These are phyloP conservation scores for Volvox reticuliferus DNA, from an alignment of 139 green algal genomes.

Conservation along the genomic window DNA sequence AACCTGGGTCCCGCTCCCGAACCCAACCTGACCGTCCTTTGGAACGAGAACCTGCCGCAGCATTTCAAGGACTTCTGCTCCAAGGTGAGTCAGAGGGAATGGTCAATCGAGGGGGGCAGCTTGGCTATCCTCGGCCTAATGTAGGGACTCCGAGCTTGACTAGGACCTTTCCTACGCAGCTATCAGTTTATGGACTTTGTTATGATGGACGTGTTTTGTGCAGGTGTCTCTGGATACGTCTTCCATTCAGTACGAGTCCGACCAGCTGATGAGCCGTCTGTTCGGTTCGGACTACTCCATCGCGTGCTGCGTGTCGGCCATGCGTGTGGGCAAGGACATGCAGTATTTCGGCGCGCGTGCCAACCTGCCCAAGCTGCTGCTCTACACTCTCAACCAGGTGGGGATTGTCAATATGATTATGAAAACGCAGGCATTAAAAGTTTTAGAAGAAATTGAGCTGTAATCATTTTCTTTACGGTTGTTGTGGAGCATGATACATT, in stretches of 20 bases:
- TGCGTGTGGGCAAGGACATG: conserved; percentile 84
- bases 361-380: conserved; percentile 85
- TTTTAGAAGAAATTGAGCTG: too few species aligned
- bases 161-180: too few species aligned
- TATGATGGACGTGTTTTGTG: too few species aligned
- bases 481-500: too few species aligned
- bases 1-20: conserved; percentile 82
- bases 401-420: neutral
- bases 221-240: conserved; percentile 69
- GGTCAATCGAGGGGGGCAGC: too few species aligned
- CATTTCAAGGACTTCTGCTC: conserved; percentile 81
- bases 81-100: conserved; percentile 41
- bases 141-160: too few species aligned
- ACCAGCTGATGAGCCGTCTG: conserved; percentile 74
- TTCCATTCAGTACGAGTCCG: conserved; percentile 82
- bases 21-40: conserved; percentile 86
- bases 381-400: conserved; percentile 76
- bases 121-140: too few species aligned
- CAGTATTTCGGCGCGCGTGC: conserved; percentile 81
- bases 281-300: conserved; percentile 83
- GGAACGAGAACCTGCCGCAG: conserved; percentile 70
- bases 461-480: too few species aligned
- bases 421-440: neutral
- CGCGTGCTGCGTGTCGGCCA: conserved; percentile 84
- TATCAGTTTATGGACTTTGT: too few species aligned